These are phyloP conservation scores for Pneumocystis oryctolagi DNA, from an alignment of 1,139 yeast species.

Conservation along the genomic window DNA sequence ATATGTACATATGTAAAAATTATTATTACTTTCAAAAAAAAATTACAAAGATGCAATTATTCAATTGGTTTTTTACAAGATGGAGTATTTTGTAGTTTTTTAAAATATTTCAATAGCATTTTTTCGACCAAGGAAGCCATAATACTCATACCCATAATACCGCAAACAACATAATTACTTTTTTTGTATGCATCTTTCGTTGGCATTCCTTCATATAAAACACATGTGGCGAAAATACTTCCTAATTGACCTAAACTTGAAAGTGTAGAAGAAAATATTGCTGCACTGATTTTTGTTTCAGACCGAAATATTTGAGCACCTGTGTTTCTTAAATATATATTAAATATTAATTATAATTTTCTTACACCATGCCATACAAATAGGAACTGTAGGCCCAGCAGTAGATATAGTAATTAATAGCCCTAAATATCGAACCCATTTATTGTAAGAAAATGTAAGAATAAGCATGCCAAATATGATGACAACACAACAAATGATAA, in stretches of 20 bases:
- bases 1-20: not conserved
- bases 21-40: not conserved
- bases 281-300: conserved; percentile 75
- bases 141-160: conserved; percentile 59
- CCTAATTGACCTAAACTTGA: conserved; percentile 81
- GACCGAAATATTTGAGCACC: conserved; percentile 23
- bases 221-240: conserved; percentile 71
- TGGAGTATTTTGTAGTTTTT: not conserved
- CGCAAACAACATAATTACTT: conserved; percentile 73
- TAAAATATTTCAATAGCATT: conserved; percentile 14
- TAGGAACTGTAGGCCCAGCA: conserved; percentile 81
- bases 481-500: conserved; percentile 44
- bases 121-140: conserved; percentile 30
- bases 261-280: conserved; percentile 68
- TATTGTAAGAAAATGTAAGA: conserved; percentile 40
- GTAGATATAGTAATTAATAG: conserved; percentile 72
- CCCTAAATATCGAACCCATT: conserved; percentile 71
- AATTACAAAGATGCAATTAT: not conserved
- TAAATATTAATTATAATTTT: not conserved
- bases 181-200: conserved; percentile 48
- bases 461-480: conserved; percentile 64
- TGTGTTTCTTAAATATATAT: not conserved
- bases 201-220: conserved; percentile 78
- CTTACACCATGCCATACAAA: conserved; percentile 59
- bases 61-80: not conserved